phyloP scores from a whole-genome alignment of 768 basidiomycete species.

The Lentinula aciculospora region DNA sequence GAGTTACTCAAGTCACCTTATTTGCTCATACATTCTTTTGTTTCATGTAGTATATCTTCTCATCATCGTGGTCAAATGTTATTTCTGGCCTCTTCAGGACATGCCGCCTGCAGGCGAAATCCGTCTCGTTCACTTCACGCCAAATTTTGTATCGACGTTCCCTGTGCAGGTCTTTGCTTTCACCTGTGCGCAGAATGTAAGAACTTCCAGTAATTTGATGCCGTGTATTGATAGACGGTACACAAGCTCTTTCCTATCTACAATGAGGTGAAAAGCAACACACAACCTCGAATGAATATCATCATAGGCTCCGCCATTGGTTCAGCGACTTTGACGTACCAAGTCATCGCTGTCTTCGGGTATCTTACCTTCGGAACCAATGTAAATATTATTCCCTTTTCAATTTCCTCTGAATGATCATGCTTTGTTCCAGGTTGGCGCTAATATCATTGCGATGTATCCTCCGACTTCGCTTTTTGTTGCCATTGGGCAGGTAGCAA shows the following conservation, averaged over 20 bases:
- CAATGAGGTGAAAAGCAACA: conserved; percentile 83
- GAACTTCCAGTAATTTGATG: conserved; percentile 16
- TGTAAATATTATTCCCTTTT: conserved; percentile 29
- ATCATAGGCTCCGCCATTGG: conserved; percentile 88
- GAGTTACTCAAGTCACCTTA: not conserved
- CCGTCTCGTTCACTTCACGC: conserved; percentile 65
- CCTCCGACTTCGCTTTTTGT: conserved; percentile 88
- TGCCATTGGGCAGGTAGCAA: conserved; percentile 88
- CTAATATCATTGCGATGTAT: conserved; percentile 95
- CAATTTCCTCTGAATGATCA: conserved; percentile 1
- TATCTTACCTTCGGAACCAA: conserved; percentile 92
- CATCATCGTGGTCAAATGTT: conserved; percentile 73
- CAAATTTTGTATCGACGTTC: conserved; percentile 77
- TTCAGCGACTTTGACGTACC: conserved; percentile 76
- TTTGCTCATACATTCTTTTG: conserved; percentile 5
- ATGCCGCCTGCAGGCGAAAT: conserved; percentile 63
- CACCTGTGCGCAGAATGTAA: conserved; percentile 90
- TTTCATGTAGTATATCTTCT: conserved; percentile 60
- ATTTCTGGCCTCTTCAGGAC: conserved; percentile 67
- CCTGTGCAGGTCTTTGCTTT: conserved; percentile 93
- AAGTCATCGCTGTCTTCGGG: conserved; percentile 82
- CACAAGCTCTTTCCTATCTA: conserved; percentile 87
- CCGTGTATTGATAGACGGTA: not conserved
- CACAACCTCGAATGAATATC: conserved; percentile 80
- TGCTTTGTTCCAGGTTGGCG: conserved; percentile 56